phyloP scores from a whole-genome alignment of 805 yeast genomes.

The Komagataella mondaviorum region DNA sequence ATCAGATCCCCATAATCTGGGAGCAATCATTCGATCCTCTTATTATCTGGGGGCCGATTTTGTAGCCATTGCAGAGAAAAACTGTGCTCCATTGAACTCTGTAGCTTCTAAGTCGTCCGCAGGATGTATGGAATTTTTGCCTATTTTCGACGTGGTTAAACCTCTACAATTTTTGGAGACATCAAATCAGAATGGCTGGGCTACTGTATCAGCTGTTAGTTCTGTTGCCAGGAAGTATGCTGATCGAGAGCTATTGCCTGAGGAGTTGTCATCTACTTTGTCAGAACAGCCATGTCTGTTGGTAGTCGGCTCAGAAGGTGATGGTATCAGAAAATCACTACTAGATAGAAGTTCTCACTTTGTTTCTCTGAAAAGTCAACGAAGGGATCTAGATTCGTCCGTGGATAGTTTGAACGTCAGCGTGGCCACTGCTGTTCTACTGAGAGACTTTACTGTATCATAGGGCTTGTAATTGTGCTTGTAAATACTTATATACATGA shows the following conservation, averaged over 20 bases:
- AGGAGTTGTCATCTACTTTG: slow-evolving; percentile 30
- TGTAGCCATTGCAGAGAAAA: slow-evolving; percentile 51
- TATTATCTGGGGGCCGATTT: slow-evolving; percentile 77
- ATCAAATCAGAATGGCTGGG: slow-evolving; percentile 53
- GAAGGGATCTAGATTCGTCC: slow-evolving; percentile 13
- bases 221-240: slow-evolving; percentile 15
- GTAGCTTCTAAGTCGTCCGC: slow-evolving; percentile 70
- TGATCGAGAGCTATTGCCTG: slow-evolving; percentile 22
- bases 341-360: slow-evolving; percentile 41
- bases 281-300: slow-evolving; percentile 46
- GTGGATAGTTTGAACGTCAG: slow-evolving; percentile 83
- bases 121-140: slow-evolving; percentile 71
- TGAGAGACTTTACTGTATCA: slow-evolving; percentile 16
- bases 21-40: slow-evolving; percentile 72
- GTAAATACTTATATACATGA: not conserved
- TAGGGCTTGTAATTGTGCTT: not conserved
- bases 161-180: slow-evolving; percentile 51
- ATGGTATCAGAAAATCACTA: slow-evolving; percentile 62
- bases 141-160: slow-evolving; percentile 41
- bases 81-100: slow-evolving; percentile 66
- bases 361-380: slow-evolving; percentile 22
- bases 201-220: slow-evolving; percentile 47
- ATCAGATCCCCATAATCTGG: slow-evolving; percentile 79
- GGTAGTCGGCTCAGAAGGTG: slow-evolving; percentile 79
- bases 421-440: slow-evolving; percentile 70